Base-by-base conservation (phyloP, 108 stramenopile genomes). In the Fistulifera pelliculosa region DNA sequence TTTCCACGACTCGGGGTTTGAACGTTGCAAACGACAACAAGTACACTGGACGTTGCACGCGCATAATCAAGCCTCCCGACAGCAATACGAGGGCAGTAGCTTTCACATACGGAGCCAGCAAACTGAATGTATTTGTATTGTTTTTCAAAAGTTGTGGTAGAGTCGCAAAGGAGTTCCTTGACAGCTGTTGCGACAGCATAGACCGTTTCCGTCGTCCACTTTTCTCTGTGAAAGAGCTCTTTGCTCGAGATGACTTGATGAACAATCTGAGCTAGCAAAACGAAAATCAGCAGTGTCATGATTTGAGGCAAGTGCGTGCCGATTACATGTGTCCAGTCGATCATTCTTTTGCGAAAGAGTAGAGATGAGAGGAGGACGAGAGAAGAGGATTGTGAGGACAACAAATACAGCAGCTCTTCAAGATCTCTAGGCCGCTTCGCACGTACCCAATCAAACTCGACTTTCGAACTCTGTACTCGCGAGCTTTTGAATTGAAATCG, bases 1-100 rank as follows among this genome's bases (percentile, higher is more conserved):
- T 60, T 88, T 90, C 93, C 98, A 98, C 2, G 63, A 68, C 24
- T 87, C 81, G 11, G 98, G 98, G 85, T 66, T 98, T 92, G 69
- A 93, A 97, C 43, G 85, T 87, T 40, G 86, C 80, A 48, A 98
- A 97, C 18, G 90, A 71, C 27, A 98, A 56, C 57, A 96, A 71
- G 71, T 96, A 98, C 27, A 93, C 76, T 0, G 98, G 91, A 31
- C 79, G 81, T 71, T 94, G 83, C 47, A 69, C 64, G 13, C 78
- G 67, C 27, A 88, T 54, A 27, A 86, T 60, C 77, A 80, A 80
- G 2, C 66, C 79, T 10, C 79, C 83, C 2, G 88, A 62, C 0
- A 77, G 70, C 17, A 86, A 61, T 11, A 80, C 62, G 23, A 93
- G 60, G 15, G 78, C 76, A 2, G 84, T 84, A 0, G 66, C 77